These are phyloP conservation scores for Arctostaphylos glauca DNA, from an alignment of 148 eudicot genomes.

Conservation along the genomic window DNA sequence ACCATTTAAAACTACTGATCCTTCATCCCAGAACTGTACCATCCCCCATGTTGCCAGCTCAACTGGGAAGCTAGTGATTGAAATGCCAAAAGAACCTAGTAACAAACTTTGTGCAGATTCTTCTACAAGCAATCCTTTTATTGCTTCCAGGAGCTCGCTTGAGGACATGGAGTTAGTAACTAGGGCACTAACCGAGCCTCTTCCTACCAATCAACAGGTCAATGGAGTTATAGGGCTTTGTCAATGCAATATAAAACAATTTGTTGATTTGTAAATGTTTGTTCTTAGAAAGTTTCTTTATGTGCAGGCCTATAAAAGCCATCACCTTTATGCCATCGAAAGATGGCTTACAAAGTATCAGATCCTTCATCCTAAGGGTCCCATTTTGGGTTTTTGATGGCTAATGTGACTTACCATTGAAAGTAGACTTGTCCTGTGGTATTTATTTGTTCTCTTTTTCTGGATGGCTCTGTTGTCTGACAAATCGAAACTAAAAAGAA, in stretches of 20 bases:
- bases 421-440: too few species aligned
- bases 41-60: slow-evolving; percentile 6
- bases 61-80: not conserved
- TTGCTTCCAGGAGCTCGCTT: slow-evolving; percentile 45
- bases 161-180: slow-evolving; percentile 97
- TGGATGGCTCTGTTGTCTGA: not conserved
- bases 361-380: slow-evolving; percentile 82
- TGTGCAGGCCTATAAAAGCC: slow-evolving; percentile 83
- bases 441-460: not conserved
- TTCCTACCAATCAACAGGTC: slow-evolving; percentile 97
- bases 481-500: not conserved
- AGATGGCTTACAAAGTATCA: slow-evolving; percentile 93
- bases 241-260: not conserved
- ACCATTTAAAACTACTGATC: slow-evolving; percentile 6
- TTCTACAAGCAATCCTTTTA: slow-evolving; percentile 24
- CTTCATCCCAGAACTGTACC: slow-evolving; percentile 10
- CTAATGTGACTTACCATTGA: too few species aligned
- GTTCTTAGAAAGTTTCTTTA: slow-evolving; percentile 13
- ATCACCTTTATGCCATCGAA: slow-evolving; percentile 82
- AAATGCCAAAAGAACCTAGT: slow-evolving; percentile 20
- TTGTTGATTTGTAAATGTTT: not conserved
- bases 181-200: slow-evolving; percentile 92
- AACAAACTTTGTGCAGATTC: slow-evolving; percentile 22
- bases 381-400: slow-evolving; percentile 77
- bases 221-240: slow-evolving; percentile 8